These are phyloP conservation scores for Amyloporia xantha DNA, from an alignment of 768 basidiomycete genomes.

Conservation along the genomic window DNA sequence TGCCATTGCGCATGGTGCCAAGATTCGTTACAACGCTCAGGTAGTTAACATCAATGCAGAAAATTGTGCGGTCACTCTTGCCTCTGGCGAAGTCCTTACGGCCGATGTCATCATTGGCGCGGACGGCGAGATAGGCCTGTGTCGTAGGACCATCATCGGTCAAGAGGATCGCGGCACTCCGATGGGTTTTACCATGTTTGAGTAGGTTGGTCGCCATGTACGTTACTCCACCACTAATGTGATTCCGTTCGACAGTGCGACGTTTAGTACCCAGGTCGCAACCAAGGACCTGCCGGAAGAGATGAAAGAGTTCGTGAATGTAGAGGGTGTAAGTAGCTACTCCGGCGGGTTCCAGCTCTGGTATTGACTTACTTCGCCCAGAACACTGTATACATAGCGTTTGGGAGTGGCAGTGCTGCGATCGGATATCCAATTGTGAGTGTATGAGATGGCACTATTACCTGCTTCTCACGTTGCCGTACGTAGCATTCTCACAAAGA, in stretches of 20 bases:
- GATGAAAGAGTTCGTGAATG: not conserved
- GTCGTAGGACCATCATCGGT: conserved; percentile 14
- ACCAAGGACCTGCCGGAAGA: conserved; percentile 6
- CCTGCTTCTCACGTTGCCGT: no score
- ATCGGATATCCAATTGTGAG: conserved; percentile 10
- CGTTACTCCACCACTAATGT: not conserved
- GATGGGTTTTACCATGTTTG: conserved; percentile 21
- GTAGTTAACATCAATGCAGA: conserved; percentile 20
- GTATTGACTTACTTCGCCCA: no score
- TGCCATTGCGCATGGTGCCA: conserved; percentile 21
- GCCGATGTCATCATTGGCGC: conserved; percentile 32
- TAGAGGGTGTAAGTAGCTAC: not conserved
- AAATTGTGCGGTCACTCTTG: conserved; percentile 20
- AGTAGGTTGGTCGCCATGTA: conserved; percentile 24
- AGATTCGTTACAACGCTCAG: conserved; percentile 20
- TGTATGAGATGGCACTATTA: not conserved
- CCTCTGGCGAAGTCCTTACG: conserved; percentile 23
- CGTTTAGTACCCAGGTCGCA: conserved; percentile 1
- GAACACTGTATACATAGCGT: conserved; percentile 9
- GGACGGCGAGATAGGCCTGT: conserved; percentile 26
- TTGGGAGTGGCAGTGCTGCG: conserved; percentile 6
- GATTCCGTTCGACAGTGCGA: not conserved
- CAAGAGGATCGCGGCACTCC: conserved; percentile 9
- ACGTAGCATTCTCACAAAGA: conserved; percentile 12
- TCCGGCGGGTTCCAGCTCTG: no score